phyloP scores from a whole-genome alignment of 352 stramenopile species.

The Phytophthora multivora region DNA sequence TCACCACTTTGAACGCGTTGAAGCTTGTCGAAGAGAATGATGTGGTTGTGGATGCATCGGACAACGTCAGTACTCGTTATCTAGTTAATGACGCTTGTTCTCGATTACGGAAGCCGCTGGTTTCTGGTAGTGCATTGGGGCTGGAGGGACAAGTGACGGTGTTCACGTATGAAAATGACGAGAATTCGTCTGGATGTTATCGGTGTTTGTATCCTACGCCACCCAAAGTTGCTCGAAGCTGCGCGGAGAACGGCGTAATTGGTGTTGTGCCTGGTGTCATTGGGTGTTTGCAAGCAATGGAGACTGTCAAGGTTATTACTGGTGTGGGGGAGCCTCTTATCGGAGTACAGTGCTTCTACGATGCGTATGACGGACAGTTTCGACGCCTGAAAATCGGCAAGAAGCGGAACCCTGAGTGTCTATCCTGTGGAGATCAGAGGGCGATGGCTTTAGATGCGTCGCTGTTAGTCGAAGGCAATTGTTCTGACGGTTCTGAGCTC shows the following conservation, averaged over 20 bases:
- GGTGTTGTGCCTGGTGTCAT: conserved; percentile 95
- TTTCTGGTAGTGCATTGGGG: conserved; percentile 95
- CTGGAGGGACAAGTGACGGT: conserved; percentile 97
- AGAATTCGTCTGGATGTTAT: conserved; percentile 87
- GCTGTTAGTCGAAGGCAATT: conserved; percentile 22
- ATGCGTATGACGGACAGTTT: conserved; percentile 78
- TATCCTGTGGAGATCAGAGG: conserved; percentile 28
- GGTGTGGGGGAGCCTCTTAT: conserved; percentile 59
- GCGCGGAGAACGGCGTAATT: conserved; percentile 96
- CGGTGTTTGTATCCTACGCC: conserved; percentile 96
- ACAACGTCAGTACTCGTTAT: conserved; percentile 97
- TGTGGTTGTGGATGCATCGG: conserved; percentile 95
- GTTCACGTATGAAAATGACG: conserved; percentile 82
- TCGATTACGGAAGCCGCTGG: conserved; percentile 76
- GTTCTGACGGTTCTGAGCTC: neutral
- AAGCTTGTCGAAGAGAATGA: conserved; percentile 82
- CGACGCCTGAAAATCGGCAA: conserved; percentile 62
- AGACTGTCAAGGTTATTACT: conserved; percentile 92
- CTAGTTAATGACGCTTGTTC: conserved; percentile 96
- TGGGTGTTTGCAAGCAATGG: conserved; percentile 93
- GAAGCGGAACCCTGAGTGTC: conserved; percentile 45
- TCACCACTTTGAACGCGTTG: conserved; percentile 84
- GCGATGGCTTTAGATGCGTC: conserved; percentile 5
- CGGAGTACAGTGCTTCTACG: conserved; percentile 76
- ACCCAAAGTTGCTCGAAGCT: conserved; percentile 77